Conservation (phyloP, 768 basidiomycete species). For the Leccinellum rugosiceps region DNA sequence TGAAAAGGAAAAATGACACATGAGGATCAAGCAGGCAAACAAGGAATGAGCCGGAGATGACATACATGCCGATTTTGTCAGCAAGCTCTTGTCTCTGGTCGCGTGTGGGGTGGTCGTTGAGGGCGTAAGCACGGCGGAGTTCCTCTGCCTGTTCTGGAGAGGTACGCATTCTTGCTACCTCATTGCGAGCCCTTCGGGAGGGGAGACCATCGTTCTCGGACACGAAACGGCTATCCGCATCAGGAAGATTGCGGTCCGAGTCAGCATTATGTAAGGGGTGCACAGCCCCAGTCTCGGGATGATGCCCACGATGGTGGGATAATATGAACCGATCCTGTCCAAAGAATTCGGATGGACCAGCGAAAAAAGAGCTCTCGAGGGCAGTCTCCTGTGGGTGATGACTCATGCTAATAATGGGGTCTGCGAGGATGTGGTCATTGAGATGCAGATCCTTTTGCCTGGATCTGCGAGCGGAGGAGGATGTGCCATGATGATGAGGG, state of each 20-base stretch:
- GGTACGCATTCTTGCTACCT: constrained; percentile 53
- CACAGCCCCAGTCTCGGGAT: constrained; percentile 25
- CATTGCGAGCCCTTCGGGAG: constrained; percentile 30
- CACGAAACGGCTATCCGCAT: constrained; percentile 48
- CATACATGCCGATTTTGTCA: constrained; percentile 73
- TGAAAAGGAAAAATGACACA: constrained; percentile 29
- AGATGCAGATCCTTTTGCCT: constrained; percentile 34
- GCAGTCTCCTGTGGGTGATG: constrained; percentile 13
- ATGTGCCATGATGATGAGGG: constrained; percentile 20
- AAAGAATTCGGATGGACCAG: constrained; percentile 29
- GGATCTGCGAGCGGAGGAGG: constrained; percentile 25
- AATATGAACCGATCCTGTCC: constrained; percentile 31
- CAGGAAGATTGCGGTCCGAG: constrained; percentile 47
- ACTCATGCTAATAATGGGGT: constrained; percentile 5
- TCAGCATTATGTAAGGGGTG: constrained; percentile 37
- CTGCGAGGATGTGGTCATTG: constrained; percentile 26
- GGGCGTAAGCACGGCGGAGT: constrained; percentile 60
- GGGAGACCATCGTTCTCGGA: constrained; percentile 46
- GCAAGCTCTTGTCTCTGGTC: constrained; percentile 67
- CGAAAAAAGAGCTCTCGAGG: constrained; percentile 32
- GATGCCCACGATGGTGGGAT: constrained; percentile 33
- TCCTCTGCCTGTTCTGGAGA: constrained; percentile 64
- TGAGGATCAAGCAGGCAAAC: constrained; percentile 24
- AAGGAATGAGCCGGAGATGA: constrained; percentile 20
- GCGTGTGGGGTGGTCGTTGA: constrained; percentile 62